Conservation (phyloP, 768 basidiomycete species). For the Serendipita indica region DNA sequence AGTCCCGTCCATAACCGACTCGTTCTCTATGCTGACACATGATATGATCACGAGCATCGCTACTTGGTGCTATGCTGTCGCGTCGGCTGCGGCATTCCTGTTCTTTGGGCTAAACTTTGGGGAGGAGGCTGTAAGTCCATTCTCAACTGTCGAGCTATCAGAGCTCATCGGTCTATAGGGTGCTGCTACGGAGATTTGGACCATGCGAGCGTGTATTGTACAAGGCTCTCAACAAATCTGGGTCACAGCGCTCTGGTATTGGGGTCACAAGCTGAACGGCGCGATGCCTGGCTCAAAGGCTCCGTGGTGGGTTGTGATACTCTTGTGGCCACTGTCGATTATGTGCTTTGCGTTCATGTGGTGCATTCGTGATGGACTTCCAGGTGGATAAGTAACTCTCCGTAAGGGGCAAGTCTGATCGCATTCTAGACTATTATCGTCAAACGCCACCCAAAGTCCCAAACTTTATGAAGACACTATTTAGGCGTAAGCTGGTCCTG, state of each 20-base stretch:
- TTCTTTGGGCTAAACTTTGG: conserved; percentile 96
- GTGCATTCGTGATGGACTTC: conserved; percentile 72
- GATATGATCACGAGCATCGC: conserved; percentile 58
- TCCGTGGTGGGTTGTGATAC: conserved; percentile 74
- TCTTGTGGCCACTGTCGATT: conserved; percentile 68
- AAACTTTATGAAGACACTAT: conserved; percentile 76
- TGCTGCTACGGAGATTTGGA: conserved; percentile 92
- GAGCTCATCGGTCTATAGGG: conserved; percentile 32
- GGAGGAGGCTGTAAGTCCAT: conserved; percentile 66
- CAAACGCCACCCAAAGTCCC: conserved; percentile 93
- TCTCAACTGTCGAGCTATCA: neutral
- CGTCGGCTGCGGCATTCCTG: conserved; percentile 82
- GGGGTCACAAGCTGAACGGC: conserved; percentile 68
- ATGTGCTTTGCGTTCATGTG: conserved; percentile 67
- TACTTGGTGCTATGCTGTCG: conserved; percentile 83
- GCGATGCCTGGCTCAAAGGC: conserved; percentile 28
- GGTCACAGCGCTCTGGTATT: conserved; percentile 93
- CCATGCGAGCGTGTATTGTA: conserved; percentile 76
- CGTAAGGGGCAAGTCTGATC: neutral
- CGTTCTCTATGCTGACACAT: conserved; percentile 41
- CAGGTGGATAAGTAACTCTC: conserved; percentile 40
- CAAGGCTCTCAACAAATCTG: conserved; percentile 93
- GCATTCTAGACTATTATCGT: conserved; percentile 59
- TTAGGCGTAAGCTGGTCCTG: conserved; percentile 79
- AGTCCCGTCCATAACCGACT: conserved; percentile 55